These are phyloP conservation scores for Lasiodiplodia theobromae DNA, from an alignment of 2,329 filamentous ascomycete species.

Conservation along the genomic window DNA sequence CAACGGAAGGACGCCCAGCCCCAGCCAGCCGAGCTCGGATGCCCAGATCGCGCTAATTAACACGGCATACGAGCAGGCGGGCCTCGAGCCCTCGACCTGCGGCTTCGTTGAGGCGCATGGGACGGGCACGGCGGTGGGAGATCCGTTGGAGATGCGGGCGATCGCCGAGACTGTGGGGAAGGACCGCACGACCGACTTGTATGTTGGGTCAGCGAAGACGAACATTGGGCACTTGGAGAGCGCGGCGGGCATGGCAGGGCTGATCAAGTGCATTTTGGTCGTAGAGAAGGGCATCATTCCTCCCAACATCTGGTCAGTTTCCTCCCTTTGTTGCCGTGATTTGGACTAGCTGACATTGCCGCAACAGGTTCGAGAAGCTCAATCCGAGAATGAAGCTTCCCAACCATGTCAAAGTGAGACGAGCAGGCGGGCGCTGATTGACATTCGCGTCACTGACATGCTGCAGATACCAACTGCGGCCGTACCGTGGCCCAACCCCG, in stretches of 20 bases:
- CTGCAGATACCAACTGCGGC: conserved; percentile 30
- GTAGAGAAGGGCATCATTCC: conserved; percentile 35
- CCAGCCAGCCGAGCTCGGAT: conserved; percentile 65
- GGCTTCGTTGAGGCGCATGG: conserved; percentile 52
- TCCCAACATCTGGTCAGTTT: conserved; percentile 35
- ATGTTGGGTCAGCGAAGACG: conserved; percentile 36
- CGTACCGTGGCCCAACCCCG: conserved; percentile 29
- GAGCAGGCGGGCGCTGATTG: background rate
- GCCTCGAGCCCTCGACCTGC: conserved; percentile 35
- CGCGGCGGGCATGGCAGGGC: conserved; percentile 36
- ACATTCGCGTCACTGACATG: conserved; percentile 7
- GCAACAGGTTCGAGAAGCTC: background rate
- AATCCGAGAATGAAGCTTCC: conserved; percentile 30
- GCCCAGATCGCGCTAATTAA: conserved; percentile 47
- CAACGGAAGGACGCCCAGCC: conserved; percentile 59
- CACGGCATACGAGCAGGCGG: conserved; percentile 45
- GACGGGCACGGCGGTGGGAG: conserved; percentile 65
- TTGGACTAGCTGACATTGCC: conserved; percentile 8
- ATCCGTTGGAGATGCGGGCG: conserved; percentile 39
- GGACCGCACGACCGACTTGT: conserved; percentile 20
- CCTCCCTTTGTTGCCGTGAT: conserved; percentile 19
- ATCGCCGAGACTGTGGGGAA: conserved; percentile 12
- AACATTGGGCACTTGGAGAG: conserved; percentile 43
- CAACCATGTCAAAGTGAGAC: conserved; percentile 27
- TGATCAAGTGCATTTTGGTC: conserved; percentile 40